Evolutionary conservation across 2,329 filamentous ascomycete genomes (phyloP).

Genomic region (Pseudogymnoascus verrucosus): DNA sequence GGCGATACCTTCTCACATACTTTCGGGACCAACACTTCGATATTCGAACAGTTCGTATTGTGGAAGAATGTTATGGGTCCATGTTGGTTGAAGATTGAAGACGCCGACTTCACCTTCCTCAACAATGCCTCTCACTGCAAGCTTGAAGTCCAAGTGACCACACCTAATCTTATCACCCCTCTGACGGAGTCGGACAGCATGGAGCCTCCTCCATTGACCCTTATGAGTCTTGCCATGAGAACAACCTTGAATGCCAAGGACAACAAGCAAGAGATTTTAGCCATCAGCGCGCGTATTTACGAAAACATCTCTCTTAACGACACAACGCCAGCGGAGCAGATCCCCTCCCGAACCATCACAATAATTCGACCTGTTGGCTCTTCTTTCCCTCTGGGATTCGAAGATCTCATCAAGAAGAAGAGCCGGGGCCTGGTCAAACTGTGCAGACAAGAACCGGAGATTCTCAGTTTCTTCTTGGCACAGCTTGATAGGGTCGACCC

Average conservation of each 20-base stretch:
- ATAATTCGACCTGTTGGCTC: slow-evolving; percentile 73
- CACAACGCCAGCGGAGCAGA: slow-evolving; percentile 77
- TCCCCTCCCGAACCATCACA: slow-evolving; percentile 86
- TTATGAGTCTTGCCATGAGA: slow-evolving; percentile 91
- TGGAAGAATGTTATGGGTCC: slow-evolving; percentile 99
- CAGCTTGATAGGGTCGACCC: slow-evolving; percentile 83
- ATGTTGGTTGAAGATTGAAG: slow-evolving; percentile 89
- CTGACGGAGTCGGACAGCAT: slow-evolving; percentile 71
- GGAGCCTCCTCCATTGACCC: slow-evolving; percentile 76
- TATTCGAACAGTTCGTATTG: slow-evolving; percentile 97
- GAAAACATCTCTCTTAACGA: slow-evolving; percentile 82
- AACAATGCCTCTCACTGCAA: slow-evolving; percentile 97
- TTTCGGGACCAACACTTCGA: slow-evolving; percentile 84
- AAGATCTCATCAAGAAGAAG: slow-evolving; percentile 62
- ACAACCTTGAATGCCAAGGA: slow-evolving; percentile 84
- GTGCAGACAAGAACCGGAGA: slow-evolving; percentile 74
- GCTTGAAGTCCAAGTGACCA: slow-evolving; percentile 74
- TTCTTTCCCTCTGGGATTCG: slow-evolving; percentile 79
- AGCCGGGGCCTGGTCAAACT: slow-evolving; percentile 71
- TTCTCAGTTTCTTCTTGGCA: slow-evolving; percentile 82
- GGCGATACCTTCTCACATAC: slow-evolving; percentile 91
- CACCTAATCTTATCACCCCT: slow-evolving; percentile 67
- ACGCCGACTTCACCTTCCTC: slow-evolving; percentile 72
- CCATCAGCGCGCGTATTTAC: slow-evolving; percentile 87
- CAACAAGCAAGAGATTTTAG: slow-evolving; percentile 93